A percentile compares a stretch with the other conserved stretches of the same genome.
Evolutionary conservation across 192 early-diverging fungal species (phyloP).

Genomic region (Physocladia obscura): DNA sequence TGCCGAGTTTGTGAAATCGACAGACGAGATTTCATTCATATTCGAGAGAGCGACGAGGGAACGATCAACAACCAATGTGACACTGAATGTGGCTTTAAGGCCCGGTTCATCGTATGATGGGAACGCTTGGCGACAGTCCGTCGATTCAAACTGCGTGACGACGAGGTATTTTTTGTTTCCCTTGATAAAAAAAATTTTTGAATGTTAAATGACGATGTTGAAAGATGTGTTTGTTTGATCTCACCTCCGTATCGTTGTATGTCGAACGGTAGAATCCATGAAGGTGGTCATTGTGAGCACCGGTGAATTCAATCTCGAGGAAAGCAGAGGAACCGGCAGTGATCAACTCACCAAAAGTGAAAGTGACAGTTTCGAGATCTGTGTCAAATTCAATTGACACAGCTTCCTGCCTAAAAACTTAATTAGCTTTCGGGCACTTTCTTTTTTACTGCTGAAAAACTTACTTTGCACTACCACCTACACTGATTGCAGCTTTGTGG

Average conservation of each 20-base stretch:
- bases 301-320: slow-evolving; percentile 50
- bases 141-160: slow-evolving; percentile 94
- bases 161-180: slow-evolving; percentile 63
- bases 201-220: background rate
- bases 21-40: slow-evolving; percentile 72
- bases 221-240: slow-evolving; percentile 26
- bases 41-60: slow-evolving; percentile 89
- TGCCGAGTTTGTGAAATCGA: slow-evolving; percentile 54
- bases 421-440: background rate
- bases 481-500: background rate
- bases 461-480: background rate
- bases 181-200: slow-evolving; percentile 21
- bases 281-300: slow-evolving; percentile 76
- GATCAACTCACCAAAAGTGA: slow-evolving; percentile 47
- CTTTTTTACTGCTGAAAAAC: background rate
- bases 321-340: slow-evolving; percentile 44
- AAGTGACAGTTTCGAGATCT: slow-evolving; percentile 46
- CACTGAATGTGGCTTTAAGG: slow-evolving; percentile 92
- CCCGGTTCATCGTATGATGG: slow-evolving; percentile 98
- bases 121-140: slow-evolving; percentile 85
- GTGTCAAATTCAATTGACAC: slow-evolving; percentile 42
- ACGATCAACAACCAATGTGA: slow-evolving; percentile 76
- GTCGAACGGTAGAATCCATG: slow-evolving; percentile 88
- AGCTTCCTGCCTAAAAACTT: slow-evolving; percentile 33
- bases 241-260: slow-evolving; percentile 59